These are phyloP conservation scores for Ganoderma multipileum DNA, from an alignment of 1,284 basidiomycete species.

Conservation along the genomic window DNA sequence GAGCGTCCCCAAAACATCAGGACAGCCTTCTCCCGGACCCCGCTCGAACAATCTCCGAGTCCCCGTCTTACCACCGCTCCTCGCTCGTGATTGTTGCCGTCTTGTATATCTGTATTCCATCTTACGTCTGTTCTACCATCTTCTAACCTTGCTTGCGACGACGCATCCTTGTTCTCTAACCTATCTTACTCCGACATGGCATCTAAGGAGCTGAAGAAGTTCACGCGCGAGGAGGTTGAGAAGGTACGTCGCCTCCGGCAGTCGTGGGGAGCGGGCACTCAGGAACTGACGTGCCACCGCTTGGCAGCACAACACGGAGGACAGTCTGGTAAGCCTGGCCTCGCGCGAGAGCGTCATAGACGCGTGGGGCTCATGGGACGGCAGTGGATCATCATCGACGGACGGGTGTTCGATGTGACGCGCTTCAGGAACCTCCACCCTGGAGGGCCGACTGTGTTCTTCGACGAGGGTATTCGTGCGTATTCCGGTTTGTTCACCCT, in stretches of 20 bases:
- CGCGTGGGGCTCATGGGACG: neutral
- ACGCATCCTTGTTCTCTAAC: neutral
- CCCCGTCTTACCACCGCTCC: neutral
- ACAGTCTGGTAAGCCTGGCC: conserved; percentile 54
- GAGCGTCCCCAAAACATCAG: neutral
- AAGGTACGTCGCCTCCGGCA: conserved; percentile 45
- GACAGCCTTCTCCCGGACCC: neutral
- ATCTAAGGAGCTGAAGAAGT: conserved; percentile 51
- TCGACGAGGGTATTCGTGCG: conserved; percentile 77
- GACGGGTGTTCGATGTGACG: conserved; percentile 82
- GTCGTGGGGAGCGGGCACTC: neutral
- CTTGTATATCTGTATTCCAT: conserved; percentile 12
- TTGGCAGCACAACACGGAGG: conserved; percentile 65
- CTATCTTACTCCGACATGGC: conserved; percentile 40
- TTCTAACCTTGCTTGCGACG: neutral
- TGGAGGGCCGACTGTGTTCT: conserved; percentile 78
- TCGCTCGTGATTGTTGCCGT: conserved; percentile 18
- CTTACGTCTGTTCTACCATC: neutral
- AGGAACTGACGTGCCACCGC: neutral
- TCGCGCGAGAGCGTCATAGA: neutral
- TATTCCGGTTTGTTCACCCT: conserved; percentile 21
- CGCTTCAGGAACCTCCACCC: conserved; percentile 85
- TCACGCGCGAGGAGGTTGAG: conserved; percentile 60
- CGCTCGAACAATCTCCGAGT: neutral
- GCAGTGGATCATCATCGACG: conserved; percentile 86